These are phyloP conservation scores for Blastobotrys buckinghamii DNA, from an alignment of 1,139 yeast species.

Conservation along the genomic window DNA sequence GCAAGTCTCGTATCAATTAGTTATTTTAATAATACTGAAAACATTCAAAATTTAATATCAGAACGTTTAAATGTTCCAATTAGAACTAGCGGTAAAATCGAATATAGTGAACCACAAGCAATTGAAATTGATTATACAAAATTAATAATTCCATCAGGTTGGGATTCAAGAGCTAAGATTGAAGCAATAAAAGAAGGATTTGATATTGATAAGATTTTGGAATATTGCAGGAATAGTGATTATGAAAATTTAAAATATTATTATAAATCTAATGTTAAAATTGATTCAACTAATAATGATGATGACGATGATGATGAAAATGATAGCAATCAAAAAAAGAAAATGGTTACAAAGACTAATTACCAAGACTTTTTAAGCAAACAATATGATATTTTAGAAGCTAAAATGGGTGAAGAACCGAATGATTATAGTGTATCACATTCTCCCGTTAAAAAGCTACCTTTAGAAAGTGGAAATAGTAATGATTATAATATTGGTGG, in stretches of 20 bases:
- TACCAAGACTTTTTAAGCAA: conserved; percentile 25
- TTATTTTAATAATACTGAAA: conserved; percentile 9
- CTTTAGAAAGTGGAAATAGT: neutral
- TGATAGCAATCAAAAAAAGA: neutral
- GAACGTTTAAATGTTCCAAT: conserved; percentile 25
- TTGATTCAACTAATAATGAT: too few species aligned
- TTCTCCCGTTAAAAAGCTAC: neutral
- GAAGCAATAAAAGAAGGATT: conserved; percentile 27
- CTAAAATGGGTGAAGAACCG: conserved; percentile 10
- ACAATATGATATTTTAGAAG: conserved; percentile 21
- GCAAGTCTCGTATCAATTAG: conserved; percentile 27
- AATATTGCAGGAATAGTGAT: conserved; percentile 16
- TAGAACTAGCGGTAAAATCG: conserved; percentile 7
- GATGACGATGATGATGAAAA: conserved; percentile 8
- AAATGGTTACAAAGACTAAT: conserved; percentile 16
- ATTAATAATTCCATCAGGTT: conserved; percentile 38
- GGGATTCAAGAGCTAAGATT: conserved; percentile 37
- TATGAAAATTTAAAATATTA: neutral
- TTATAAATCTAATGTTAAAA: neutral
- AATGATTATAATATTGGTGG: conserved; percentile 27
- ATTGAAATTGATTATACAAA: conserved; percentile 33
- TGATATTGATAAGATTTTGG: conserved; percentile 17
- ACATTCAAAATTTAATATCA: conserved; percentile 20
- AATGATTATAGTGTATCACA: neutral
- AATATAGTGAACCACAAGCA: conserved; percentile 29